Evolutionary conservation across 257 asterid genomes (phyloP).

Genomic region (Capsicum rhomboideum): DNA sequence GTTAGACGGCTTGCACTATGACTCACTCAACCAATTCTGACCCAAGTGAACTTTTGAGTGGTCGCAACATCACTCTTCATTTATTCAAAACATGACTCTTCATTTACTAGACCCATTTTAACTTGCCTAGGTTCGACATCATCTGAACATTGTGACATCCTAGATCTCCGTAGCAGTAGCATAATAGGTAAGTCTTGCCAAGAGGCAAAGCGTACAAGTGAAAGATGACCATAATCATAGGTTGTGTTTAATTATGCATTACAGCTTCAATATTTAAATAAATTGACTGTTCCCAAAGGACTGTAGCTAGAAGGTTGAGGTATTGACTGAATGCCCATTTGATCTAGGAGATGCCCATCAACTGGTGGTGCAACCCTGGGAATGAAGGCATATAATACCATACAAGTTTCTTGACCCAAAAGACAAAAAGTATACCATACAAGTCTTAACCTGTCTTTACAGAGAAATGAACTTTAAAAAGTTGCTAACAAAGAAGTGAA

Average conservation of each 20-base stretch:
- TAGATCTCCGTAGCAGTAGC: neutral
- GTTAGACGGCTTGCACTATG: neutral
- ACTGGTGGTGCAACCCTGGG: neutral
- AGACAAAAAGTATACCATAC: neutral
- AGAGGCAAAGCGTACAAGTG: neutral
- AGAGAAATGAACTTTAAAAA: neutral
- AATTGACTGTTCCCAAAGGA: neutral
- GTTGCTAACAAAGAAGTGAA: neutral
- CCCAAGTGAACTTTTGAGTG: neutral
- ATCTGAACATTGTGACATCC: neutral
- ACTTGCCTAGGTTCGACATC: neutral
- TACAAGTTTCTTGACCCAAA: no score
- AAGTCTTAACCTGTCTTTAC: neutral
- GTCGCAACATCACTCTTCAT: neutral
- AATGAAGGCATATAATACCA: neutral
- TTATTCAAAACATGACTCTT: neutral
- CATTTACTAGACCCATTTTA: neutral
- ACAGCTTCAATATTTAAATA: neutral
- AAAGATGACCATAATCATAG: neutral
- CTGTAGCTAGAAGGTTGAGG: neutral
- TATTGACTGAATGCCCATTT: neutral
- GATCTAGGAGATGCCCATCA: neutral
- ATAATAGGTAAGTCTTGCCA: neutral
- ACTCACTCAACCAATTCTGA: neutral
- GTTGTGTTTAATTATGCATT: neutral